phyloP scores from a whole-genome alignment of 306 rosid species.

The Oxytropis ochrocephala region DNA sequence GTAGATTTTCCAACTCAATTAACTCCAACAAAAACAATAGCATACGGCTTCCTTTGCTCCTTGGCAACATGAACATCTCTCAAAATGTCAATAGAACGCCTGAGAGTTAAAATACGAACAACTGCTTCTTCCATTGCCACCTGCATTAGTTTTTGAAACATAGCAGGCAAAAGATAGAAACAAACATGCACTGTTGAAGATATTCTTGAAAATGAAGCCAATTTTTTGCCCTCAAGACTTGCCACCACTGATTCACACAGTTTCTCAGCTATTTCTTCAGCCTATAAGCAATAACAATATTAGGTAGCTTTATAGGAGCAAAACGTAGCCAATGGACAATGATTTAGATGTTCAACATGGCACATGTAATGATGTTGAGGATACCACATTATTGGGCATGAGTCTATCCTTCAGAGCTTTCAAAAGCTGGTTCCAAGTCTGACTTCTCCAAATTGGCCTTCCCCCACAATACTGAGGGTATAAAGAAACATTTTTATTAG shows the following conservation, averaged over 20 bases:
- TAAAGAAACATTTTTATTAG: no score
- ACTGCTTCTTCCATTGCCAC: slow-evolving; percentile 98
- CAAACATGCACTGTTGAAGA: slow-evolving; percentile 95
- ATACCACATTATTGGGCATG: slow-evolving; percentile 96
- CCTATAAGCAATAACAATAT: slow-evolving; percentile 42
- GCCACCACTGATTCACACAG: no score
- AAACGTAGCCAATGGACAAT: neutral
- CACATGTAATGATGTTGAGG: neutral
- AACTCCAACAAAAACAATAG: no score
- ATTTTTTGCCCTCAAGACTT: no score
- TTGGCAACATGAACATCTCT: slow-evolving; percentile 93
- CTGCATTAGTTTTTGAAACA: slow-evolving; percentile 33
- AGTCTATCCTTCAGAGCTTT: slow-evolving; percentile 96
- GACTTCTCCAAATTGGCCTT: no score
- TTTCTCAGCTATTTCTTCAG: slow-evolving; percentile 99
- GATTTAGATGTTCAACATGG: neutral
- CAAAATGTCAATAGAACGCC: slow-evolving; percentile 88
- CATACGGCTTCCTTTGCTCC: no score
- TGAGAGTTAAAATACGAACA: slow-evolving; percentile 85
- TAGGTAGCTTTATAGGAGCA: neutral
- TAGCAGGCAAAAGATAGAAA: slow-evolving; percentile 3
- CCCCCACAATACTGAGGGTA: no score
- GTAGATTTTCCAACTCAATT: slow-evolving; percentile 99
- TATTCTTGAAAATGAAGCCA: no score
- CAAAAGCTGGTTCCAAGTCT: no score